Evolutionary conservation across 2,329 filamentous ascomycete species (phyloP).

Genomic region (Phyllosticta citrichinensis): DNA sequence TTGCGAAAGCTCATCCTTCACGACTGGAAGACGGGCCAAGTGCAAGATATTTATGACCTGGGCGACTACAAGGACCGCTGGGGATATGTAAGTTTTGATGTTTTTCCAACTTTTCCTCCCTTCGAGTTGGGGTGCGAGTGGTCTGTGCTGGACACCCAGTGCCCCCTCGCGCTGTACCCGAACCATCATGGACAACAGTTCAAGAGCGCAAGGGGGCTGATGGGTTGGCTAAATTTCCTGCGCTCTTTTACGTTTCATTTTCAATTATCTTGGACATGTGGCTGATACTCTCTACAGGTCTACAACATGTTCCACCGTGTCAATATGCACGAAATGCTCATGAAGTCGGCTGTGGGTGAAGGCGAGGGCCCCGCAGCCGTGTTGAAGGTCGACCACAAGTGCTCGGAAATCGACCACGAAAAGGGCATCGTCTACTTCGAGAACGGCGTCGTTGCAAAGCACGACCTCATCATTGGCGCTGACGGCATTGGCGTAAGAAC

Average conservation of each 20-base stretch:
- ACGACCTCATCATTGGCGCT: slow-evolving; percentile 54
- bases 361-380: slow-evolving; percentile 45
- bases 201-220: too few relatives aligned
- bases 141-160: neutral
- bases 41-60: slow-evolving; percentile 53
- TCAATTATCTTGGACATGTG: too few relatives aligned
- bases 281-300: slow-evolving; percentile 14
- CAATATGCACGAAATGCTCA: slow-evolving; percentile 59
- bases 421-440: slow-evolving; percentile 29
- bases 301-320: slow-evolving; percentile 63
- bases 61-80: slow-evolving; percentile 55
- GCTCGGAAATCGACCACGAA: slow-evolving; percentile 42
- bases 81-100: slow-evolving; percentile 38
- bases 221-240: too few relatives aligned
- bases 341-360: slow-evolving; percentile 45
- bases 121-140: slow-evolving; percentile 13
- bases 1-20: slow-evolving; percentile 57
- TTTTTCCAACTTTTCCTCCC: neutral
- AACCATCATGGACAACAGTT: too few relatives aligned
- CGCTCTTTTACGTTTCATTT: too few relatives aligned
- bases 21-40: slow-evolving; percentile 60
- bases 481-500: slow-evolving; percentile 49
- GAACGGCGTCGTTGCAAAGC: slow-evolving; percentile 40
- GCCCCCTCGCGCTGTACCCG: too few relatives aligned
- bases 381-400: slow-evolving; percentile 53